Base-by-base conservation (phyloP, 2,329 filamentous ascomycete species). In the Fusarium albidum region DNA sequence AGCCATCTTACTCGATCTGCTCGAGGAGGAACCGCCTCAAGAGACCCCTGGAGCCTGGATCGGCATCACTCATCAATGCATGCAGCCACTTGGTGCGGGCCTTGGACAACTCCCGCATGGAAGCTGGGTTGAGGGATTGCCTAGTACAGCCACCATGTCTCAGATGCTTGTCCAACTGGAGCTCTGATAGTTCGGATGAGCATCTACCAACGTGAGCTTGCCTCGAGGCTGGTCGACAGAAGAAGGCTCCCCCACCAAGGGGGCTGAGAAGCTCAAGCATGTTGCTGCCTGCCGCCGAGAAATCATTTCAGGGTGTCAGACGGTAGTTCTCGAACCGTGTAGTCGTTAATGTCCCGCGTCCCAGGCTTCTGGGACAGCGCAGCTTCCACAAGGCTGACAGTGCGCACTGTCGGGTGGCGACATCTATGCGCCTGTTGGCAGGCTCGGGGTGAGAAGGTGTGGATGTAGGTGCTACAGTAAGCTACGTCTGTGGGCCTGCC, bases 381-480 rank as follows among this genome's bases (percentile, higher is more conserved):
- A 44, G 27, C 12, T 35, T 29, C 33, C 50, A 7, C 21, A 21
- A 21, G 21, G 21, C 21, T 21, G 21, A 21, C 21, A 5, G 21
- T 49, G 39, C 53, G 50, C 42, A 47, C 54, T 48, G 37, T 55
- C 49, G 57, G 57, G 53, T 28, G n/a, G n/a, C n/a, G n/a, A 50
- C 41, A 40, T 41, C 38, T 26, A 52, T 21, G 21, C 21, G 21
- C 21, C 21, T n/a, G n/a, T n/a, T n/a, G n/a, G n/a, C n/a, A n/a
- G n/a, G n/a, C n/a, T n/a, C n/a, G n/a, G n/a, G n/a, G n/a, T n/a
- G n/a, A n/a, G n/a, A n/a, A n/a, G n/a, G n/a, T n/a, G n/a, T n/a
- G n/a, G n/a, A n/a, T n/a, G n/a, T n/a, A n/a, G n/a, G n/a, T n/a
- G n/a, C n/a, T n/a, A n/a, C n/a, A n/a, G n/a, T n/a, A n/a, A n/a